Base-by-base conservation (phyloP, 805 yeast genomes). In the Isabelozyma pseudorhagii region DNA sequence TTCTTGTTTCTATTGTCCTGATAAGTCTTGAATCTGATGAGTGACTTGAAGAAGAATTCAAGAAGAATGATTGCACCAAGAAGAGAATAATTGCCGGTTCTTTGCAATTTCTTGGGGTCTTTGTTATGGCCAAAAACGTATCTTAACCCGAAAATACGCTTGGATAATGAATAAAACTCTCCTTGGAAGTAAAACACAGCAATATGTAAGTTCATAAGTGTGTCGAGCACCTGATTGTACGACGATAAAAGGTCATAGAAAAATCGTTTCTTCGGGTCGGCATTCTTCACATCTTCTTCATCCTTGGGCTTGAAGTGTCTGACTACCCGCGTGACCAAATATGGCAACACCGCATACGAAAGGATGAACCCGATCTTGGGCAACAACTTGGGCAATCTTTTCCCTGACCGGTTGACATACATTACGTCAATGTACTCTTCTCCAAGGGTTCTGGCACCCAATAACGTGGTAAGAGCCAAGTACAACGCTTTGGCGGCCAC, bases 351-450 rank as follows among this genome's bases (percentile, higher is more conserved):
- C 0, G 88, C 78, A 59, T 83, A 85, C 0, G 84, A 70, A 3
- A 80, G 46, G 0, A 89, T 74, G 59, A 83, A 91, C 4, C 83
- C 81, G 1, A 83, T 50, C 48, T 89, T 73, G 28, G 80, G 71
- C 1, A 54, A 17, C 4, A 68, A 29, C 34, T 64, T 67, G 0
- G 88, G 86, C 5, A 86, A 63, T 40, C 69, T 60, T 15, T 58
- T 74, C 0, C 90, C 89, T 36, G 66, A 64, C 46, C 80, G 69
- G 39, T 70, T 72, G 6, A 87, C 89, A 60, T 87, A 86, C 7
- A 82, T 67, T 48, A 89, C 68, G 64, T 93, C 97, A 11, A 91
- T 91, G 66, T 93, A 93, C 67, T 93, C 97, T 63, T 93, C 98
- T 1, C 99, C 99, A 27, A 94, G 69, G 0, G 98, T 93, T 47